A percentile compares a stretch with the other conserved stretches of the same genome.
Conservation (phyloP, 2,329 filamentous ascomycete genomes). For the Ceratocystis colombiana region DNA sequence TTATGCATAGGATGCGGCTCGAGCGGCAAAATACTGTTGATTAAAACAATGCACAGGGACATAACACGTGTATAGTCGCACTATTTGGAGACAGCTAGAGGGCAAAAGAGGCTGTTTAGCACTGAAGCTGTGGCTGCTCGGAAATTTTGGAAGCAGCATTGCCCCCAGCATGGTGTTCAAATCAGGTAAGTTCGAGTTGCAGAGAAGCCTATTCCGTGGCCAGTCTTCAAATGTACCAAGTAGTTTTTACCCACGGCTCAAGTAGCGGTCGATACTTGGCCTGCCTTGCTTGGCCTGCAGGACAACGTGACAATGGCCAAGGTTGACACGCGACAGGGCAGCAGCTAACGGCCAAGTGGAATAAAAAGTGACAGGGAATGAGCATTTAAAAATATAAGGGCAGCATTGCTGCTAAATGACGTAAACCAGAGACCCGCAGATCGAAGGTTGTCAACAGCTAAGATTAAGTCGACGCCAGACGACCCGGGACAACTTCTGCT, state of each 20-base stretch:
- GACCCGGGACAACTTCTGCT: background rate
- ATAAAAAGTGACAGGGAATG: background rate
- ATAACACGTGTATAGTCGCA: too few relatives aligned
- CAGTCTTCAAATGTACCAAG: background rate
- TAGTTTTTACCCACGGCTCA: background rate
- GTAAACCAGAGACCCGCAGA: background rate
- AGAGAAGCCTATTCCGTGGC: background rate
- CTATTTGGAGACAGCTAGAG: too few relatives aligned
- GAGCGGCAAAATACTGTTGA: too few relatives aligned
- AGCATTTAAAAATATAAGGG: background rate
- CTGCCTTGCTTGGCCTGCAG: background rate
- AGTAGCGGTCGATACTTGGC: background rate
- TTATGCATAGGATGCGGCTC: too few relatives aligned
- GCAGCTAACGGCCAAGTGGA: background rate
- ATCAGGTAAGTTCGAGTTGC: background rate
- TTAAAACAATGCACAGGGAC: too few relatives aligned
- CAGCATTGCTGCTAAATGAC: background rate
- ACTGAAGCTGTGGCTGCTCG: too few relatives aligned
- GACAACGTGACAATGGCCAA: background rate
- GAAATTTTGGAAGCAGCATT: too few relatives aligned
- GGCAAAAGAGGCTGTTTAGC: too few relatives aligned
- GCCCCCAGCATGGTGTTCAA: background rate
- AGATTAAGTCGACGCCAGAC: background rate
- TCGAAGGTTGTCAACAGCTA: background rate
- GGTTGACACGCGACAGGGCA: background rate